These are phyloP conservation scores for Russula sp. DNA, from an alignment of 768 basidiomycete species.

Conservation along the genomic window DNA sequence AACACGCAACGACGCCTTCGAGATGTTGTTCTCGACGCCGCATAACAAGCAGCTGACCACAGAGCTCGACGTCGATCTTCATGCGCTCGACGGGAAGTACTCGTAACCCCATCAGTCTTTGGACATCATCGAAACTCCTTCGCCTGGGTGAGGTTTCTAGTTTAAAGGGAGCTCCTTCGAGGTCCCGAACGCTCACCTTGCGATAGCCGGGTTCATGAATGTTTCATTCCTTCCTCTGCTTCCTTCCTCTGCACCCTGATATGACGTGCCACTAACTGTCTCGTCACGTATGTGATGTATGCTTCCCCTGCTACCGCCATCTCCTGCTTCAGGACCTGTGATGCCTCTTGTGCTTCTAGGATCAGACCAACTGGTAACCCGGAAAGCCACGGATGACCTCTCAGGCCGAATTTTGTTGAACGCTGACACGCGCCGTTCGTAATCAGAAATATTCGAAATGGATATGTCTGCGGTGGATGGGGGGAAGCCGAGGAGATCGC, in stretches of 20 bases:
- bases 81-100: conserved; percentile 57
- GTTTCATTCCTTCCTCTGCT: conserved; percentile 7
- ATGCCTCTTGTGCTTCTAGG: conserved; percentile 39
- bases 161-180: background rate
- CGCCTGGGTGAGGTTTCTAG: conserved; percentile 35
- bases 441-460: conserved; percentile 29
- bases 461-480: conserved; percentile 17
- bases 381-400: conserved; percentile 34
- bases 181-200: conserved; percentile 1
- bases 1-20: conserved; percentile 52
- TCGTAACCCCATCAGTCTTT: conserved; percentile 41
- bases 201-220: background rate
- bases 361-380: conserved; percentile 53
- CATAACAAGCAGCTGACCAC: conserved; percentile 68
- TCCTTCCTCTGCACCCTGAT: background rate
- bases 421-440: conserved; percentile 32
- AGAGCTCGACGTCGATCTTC: conserved; percentile 74
- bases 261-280: conserved; percentile 1
- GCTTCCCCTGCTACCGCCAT: background rate
- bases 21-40: conserved; percentile 62
- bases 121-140: conserved; percentile 61
- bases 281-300: conserved; percentile 10
- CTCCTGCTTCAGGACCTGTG: background rate
- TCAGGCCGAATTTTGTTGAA: conserved; percentile 40
- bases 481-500: conserved; percentile 11